A percentile compares a stretch with the other conserved stretches of the same genome.
These are phyloP conservation scores for Physaria fendleri DNA, from an alignment of 345 rosid species.

Conservation along the genomic window DNA sequence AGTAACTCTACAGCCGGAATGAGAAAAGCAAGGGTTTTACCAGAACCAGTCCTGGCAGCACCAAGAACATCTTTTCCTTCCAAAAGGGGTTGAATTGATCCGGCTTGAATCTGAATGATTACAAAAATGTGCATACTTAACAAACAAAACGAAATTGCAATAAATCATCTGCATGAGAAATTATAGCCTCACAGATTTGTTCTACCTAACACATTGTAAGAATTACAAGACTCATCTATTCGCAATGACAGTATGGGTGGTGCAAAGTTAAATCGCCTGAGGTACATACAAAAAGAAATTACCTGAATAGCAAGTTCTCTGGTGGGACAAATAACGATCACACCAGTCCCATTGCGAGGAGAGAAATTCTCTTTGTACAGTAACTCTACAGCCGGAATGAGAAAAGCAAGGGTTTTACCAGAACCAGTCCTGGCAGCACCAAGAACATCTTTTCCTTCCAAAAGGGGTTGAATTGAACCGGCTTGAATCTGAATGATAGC, in stretches of 20 bases:
- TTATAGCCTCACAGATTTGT: not conserved
- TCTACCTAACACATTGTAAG: not conserved
- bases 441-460: slow-evolving; percentile 88
- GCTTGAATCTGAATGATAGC: slow-evolving; percentile 69
- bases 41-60: slow-evolving; percentile 98
- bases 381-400: slow-evolving; percentile 87
- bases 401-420: slow-evolving; percentile 93
- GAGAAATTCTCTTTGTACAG: slow-evolving; percentile 53
- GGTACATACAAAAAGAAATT: not conserved
- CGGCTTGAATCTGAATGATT: slow-evolving; percentile 72
- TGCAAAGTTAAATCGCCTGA: not conserved
- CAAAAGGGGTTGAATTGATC: slow-evolving; percentile 70
- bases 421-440: slow-evolving; percentile 99
- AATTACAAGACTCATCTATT: slow-evolving; percentile 2
- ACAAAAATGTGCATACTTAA: not conserved
- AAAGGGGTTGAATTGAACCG: slow-evolving; percentile 65
- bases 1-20: slow-evolving; percentile 88
- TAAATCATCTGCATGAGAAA: not conserved
- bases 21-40: slow-evolving; percentile 91
- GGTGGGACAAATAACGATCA: slow-evolving; percentile 88
- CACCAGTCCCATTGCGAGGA: slow-evolving; percentile 82
- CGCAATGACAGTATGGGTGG: not conserved
- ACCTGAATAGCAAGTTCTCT: slow-evolving; percentile 99
- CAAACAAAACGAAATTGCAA: slow-evolving; percentile 4
- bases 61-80: slow-evolving; percentile 94